Conservation (phyloP, 2,329 filamentous ascomycete species). For the Tothia fuscella region DNA sequence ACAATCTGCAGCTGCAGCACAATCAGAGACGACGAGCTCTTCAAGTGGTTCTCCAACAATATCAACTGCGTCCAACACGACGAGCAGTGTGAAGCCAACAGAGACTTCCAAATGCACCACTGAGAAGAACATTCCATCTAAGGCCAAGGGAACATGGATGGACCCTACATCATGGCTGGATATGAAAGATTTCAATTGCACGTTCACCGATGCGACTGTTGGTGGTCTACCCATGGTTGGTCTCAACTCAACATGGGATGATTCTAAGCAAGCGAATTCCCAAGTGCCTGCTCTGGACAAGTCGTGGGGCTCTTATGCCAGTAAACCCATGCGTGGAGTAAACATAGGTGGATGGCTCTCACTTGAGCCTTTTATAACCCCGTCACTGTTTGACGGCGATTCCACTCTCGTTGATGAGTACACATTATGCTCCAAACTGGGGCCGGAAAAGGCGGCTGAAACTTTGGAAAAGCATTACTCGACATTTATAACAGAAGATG, state of each 20-base stretch:
- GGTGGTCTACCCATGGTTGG: conserved; percentile 85
- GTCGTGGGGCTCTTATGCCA: conserved; percentile 56
- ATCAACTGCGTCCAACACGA: neutral
- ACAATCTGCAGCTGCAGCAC: neutral
- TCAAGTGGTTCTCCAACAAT: neutral
- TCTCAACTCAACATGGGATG: conserved; percentile 72
- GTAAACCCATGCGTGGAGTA: conserved; percentile 71
- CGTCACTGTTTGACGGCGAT: conserved; percentile 70
- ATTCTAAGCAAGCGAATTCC: conserved; percentile 64
- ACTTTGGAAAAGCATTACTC: conserved; percentile 83
- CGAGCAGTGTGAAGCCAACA: conserved; percentile 6
- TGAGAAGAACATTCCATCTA: conserved; percentile 32
- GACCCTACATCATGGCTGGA: conserved; percentile 90
- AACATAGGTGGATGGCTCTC: conserved; percentile 92
- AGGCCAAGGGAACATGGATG: conserved; percentile 61
- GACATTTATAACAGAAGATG: conserved; percentile 71
- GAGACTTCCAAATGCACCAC: conserved; percentile 2
- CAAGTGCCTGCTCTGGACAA: conserved; percentile 68
- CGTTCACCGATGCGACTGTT: conserved; percentile 73
- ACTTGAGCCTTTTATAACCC: conserved; percentile 88
- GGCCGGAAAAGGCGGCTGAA: conserved; percentile 48
- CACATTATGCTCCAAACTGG: conserved; percentile 62
- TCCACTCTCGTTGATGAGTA: conserved; percentile 72
- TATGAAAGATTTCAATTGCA: conserved; percentile 83
- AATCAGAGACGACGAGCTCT: neutral